Conservation (phyloP, 352 stramenopile species). For the Globisporangium cystogenes region DNA sequence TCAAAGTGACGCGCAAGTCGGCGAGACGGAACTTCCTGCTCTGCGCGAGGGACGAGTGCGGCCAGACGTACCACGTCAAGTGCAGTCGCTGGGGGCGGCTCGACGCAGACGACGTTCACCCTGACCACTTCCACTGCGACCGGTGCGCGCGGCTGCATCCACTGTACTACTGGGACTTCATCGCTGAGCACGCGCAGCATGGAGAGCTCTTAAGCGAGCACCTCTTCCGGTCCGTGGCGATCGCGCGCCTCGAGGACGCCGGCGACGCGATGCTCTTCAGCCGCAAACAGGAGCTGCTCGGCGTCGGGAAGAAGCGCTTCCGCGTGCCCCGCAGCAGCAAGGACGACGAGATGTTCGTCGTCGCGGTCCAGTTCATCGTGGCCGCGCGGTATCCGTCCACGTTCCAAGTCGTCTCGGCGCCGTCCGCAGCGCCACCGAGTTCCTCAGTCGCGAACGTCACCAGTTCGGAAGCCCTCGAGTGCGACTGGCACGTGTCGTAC, state of each 20-base stretch:
- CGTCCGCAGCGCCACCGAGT: slow-evolving; percentile 5
- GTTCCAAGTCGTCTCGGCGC: slow-evolving; percentile 7
- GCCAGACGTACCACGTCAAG: slow-evolving; percentile 50
- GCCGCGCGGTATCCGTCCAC: slow-evolving; percentile 22
- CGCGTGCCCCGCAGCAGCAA: slow-evolving; percentile 34
- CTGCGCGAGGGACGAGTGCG: slow-evolving; percentile 45
- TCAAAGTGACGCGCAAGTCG: slow-evolving; percentile 26
- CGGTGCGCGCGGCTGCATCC: slow-evolving; percentile 23
- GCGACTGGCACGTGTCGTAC: slow-evolving; percentile 35
- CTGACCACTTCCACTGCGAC: slow-evolving; percentile 43
- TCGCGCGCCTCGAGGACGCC: slow-evolving; percentile 15
- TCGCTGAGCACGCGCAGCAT: slow-evolving; percentile 35
- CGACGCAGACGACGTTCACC: slow-evolving; percentile 17
- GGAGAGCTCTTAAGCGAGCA: slow-evolving; percentile 36
- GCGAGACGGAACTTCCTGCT: slow-evolving; percentile 23
- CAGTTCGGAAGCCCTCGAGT: slow-evolving; percentile 8
- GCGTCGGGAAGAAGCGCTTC: slow-evolving; percentile 41
- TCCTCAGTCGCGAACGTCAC: too few relatives aligned
- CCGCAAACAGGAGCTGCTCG: slow-evolving; percentile 30
- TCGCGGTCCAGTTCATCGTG: slow-evolving; percentile 26
- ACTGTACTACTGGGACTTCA: slow-evolving; percentile 62
- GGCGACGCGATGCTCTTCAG: slow-evolving; percentile 36
- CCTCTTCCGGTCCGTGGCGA: slow-evolving; percentile 34
- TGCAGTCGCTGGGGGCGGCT: slow-evolving; percentile 63
- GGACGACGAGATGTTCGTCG: slow-evolving; percentile 46